phyloP scores from a whole-genome alignment of 1,139 yeast genomes.

The Suhomyces kunorum region DNA sequence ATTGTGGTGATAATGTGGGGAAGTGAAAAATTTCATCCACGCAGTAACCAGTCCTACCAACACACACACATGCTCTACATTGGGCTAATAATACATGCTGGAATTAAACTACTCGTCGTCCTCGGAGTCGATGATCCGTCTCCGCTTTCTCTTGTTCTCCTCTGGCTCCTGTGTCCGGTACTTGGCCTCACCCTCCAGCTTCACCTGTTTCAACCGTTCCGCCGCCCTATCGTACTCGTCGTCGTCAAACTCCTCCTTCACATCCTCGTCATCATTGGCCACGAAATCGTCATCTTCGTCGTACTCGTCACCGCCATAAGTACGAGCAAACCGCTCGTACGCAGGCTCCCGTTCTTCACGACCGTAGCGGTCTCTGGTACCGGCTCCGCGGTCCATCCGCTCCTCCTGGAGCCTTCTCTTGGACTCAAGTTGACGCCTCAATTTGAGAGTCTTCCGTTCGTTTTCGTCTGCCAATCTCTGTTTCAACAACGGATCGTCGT shows the following conservation, averaged over 20 bases:
- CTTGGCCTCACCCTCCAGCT: conserved; percentile 55
- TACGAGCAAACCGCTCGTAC: conserved; percentile 43
- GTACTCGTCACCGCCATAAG: conserved; percentile 47
- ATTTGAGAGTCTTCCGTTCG: conserved; percentile 68
- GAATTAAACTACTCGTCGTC: conserved; percentile 40
- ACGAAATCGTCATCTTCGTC: conserved; percentile 49
- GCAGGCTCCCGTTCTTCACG: conserved; percentile 35
- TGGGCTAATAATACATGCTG: conserved; percentile 6
- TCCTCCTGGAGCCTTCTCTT: conserved; percentile 54
- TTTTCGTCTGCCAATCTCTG: conserved; percentile 81
- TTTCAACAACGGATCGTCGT: conserved; percentile 83
- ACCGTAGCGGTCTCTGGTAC: conserved; percentile 25
- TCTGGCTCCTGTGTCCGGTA: conserved; percentile 40
- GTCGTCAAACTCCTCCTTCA: conserved; percentile 55
- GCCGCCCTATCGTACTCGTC: conserved; percentile 62
- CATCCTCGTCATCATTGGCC: conserved; percentile 48
- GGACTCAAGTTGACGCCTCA: conserved; percentile 64
- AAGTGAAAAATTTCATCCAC: neutral
- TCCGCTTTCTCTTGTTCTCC: conserved; percentile 45
- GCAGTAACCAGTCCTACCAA: too few relatives aligned
- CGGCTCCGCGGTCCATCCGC: conserved; percentile 33
- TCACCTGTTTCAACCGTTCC: conserved; percentile 60
- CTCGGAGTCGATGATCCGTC: conserved; percentile 60
- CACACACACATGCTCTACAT: too few relatives aligned
- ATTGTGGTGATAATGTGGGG: neutral